Evolutionary conservation across 768 basidiomycete species (phyloP).

Genomic region (Mycena galopus): DNA sequence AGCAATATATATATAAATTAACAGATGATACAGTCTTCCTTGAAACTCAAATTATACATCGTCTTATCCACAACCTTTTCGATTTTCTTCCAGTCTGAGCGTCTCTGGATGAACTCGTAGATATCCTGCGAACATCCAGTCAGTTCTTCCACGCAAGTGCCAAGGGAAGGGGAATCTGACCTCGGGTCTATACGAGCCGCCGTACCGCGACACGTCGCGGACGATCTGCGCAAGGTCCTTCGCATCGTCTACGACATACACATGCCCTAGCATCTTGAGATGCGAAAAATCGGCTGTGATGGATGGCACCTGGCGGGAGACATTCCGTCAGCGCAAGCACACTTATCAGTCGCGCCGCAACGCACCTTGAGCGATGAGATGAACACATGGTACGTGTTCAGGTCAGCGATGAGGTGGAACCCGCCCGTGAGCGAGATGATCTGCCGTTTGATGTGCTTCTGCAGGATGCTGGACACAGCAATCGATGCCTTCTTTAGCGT

Average conservation of each 20-base stretch:
- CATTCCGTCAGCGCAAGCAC: not conserved
- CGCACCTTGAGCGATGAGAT: conserved; percentile 85
- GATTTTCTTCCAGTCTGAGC: conserved; percentile 99
- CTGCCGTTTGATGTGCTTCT: conserved; percentile 97
- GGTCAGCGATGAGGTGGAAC: conserved; percentile 95
- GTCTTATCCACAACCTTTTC: conserved; percentile 96
- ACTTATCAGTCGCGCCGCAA: not conserved
- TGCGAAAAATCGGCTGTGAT: conserved; percentile 92
- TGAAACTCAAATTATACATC: conserved; percentile 94
- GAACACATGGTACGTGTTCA: conserved; percentile 94
- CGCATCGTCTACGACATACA: conserved; percentile 95
- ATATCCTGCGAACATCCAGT: conserved; percentile 68
- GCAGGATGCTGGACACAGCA: conserved; percentile 76
- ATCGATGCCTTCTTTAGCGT: not conserved
- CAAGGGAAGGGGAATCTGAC: conserved; percentile 54
- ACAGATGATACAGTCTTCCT: conserved; percentile 85
- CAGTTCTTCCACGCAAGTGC: not conserved
- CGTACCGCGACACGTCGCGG: conserved; percentile 94
- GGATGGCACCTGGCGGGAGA: conserved; percentile 67
- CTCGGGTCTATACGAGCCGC: conserved; percentile 95
- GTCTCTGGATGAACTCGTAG: conserved; percentile 95
- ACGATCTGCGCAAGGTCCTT: conserved; percentile 98
- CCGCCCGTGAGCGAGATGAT: conserved; percentile 96
- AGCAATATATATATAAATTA: conserved; percentile 40
- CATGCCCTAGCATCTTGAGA: conserved; percentile 97